Evolutionary conservation across 179 eudicot genomes (phyloP).

Genomic region (Beta corolliflora): DNA sequence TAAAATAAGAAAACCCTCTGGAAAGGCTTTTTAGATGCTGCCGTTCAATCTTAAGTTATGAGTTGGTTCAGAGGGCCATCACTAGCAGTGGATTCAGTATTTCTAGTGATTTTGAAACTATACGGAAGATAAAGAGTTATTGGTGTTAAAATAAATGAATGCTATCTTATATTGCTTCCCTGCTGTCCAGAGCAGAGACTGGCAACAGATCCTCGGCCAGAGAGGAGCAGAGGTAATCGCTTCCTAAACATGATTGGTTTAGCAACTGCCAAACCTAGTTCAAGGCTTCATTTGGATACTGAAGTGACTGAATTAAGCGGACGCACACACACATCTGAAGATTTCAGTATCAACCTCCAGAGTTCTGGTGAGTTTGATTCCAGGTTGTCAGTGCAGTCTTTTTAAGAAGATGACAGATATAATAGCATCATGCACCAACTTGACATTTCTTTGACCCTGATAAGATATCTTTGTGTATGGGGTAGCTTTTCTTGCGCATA

Average conservation of each 20-base stretch:
- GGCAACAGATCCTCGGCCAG: constrained; percentile 35
- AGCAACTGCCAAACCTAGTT: constrained; percentile 24
- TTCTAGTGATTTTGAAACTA: not conserved
- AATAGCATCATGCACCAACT: not conserved
- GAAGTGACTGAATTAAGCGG: constrained; percentile 57
- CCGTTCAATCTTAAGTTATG: not conserved
- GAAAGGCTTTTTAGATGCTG: not conserved
- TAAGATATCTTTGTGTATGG: not conserved
- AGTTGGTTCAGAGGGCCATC: not conserved
- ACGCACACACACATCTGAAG: constrained; percentile 35
- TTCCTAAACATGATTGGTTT: constrained; percentile 54
- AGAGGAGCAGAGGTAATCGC: constrained; percentile 34
- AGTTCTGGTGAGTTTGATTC: constrained; percentile 48
- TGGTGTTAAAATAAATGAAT: constrained; percentile 10
- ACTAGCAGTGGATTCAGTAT: not conserved
- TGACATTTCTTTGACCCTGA: not conserved
- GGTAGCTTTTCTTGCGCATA: not conserved
- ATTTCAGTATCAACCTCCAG: constrained; percentile 65
- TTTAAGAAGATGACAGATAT: not conserved
- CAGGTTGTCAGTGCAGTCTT: not conserved
- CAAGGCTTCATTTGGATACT: constrained; percentile 40
- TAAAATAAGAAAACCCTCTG: not conserved
- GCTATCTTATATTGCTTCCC: constrained; percentile 31
- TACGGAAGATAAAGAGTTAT: not conserved
- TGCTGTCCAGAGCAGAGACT: constrained; percentile 46